Base-by-base conservation (phyloP, 495 filamentous ascomycete species). In the Podospora pseudoanserina region DNA sequence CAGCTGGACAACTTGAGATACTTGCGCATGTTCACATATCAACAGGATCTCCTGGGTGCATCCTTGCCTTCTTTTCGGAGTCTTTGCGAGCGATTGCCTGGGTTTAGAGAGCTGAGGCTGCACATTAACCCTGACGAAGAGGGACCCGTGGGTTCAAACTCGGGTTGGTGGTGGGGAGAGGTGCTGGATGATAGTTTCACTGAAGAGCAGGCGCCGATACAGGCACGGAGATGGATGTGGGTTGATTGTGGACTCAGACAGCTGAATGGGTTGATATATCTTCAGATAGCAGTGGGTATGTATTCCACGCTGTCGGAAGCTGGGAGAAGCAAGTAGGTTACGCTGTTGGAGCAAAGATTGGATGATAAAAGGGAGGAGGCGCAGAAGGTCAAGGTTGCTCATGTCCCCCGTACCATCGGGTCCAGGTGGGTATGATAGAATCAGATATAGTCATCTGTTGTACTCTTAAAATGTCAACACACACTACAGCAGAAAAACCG, bases 1-100 rank as follows among this genome's bases (percentile, higher is more conserved):
- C 77, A 81, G 73, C 64, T 65, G n/a, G 67, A 69, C n/a, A 63
- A 59, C 1, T 73, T 81, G 76, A 72, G 76, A 5, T 78, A 70
- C 30, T 75, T 70, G 0, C 62, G 78, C 9, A 63, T 80, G 4
- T 74, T 79, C 58, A 34, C 79, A 3, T 66, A 68, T 16, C 69
- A 65, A 13, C 59, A 71, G n/a, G 73, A 79, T 34, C 27, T 56
- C 19, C 34, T 39, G 58, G 15, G 5, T 18, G 55, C 55, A n/a
- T 57, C 18, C 18, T 13, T 5, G 20, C 9, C 7, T 13, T 13
- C 5, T 5, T 5, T 57, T n/a, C 53, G 63, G 57, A 71, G 71
- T 32, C 63, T 80, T 0, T 81, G 78, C 65, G 71, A 59, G 20
- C 55, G 16, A 65, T 1, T 79, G 76, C 5, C 20, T 2, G 76